phyloP scores from a whole-genome alignment of 495 filamentous ascomycete genomes.

The Gamarada debralockiae region DNA sequence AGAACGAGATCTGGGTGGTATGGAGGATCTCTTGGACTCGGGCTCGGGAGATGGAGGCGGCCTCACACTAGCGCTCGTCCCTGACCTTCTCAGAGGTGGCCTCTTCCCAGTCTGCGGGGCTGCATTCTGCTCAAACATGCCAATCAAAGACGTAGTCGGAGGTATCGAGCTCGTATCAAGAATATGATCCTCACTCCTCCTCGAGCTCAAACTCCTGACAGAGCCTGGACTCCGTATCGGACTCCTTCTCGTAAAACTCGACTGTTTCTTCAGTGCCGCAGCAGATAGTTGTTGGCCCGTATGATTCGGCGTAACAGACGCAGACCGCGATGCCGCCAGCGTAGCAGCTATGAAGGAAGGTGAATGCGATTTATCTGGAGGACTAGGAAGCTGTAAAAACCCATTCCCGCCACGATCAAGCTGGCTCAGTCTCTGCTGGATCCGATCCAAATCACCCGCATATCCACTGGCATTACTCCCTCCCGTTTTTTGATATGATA shows the following conservation, averaged over 20 bases:
- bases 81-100: slow-evolving; percentile 30
- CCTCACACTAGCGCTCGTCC: not conserved
- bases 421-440: slow-evolving; percentile 11
- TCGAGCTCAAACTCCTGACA: slow-evolving; percentile 22
- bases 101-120: slow-evolving; percentile 22
- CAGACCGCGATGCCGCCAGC: slow-evolving; percentile 49
- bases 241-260: slow-evolving; percentile 10
- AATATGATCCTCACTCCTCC: slow-evolving; percentile 25
- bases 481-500: slow-evolving; percentile 14
- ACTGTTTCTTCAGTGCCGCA: not conserved
- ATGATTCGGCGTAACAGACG: slow-evolving; percentile 34
- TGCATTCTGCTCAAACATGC: slow-evolving; percentile 51
- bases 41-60: not conserved
- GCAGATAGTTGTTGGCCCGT: slow-evolving; percentile 17
- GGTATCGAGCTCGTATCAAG: slow-evolving; percentile 51
- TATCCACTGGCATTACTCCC: slow-evolving; percentile 5
- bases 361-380: slow-evolving; percentile 30
- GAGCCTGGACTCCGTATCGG: not conserved
- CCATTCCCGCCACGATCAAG: slow-evolving; percentile 7
- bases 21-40: not conserved
- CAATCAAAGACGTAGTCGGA: slow-evolving; percentile 54
- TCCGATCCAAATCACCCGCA: slow-evolving; percentile 4
- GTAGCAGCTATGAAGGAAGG: slow-evolving; percentile 53
- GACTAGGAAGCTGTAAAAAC: slow-evolving; percentile 10
- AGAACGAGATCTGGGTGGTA: not conserved